Evolutionary conservation across 139 green algal genomes (phyloP), one percentile per base, ranked within the genome.

Genomic region (Edaphochlamys debaryana): DNA sequence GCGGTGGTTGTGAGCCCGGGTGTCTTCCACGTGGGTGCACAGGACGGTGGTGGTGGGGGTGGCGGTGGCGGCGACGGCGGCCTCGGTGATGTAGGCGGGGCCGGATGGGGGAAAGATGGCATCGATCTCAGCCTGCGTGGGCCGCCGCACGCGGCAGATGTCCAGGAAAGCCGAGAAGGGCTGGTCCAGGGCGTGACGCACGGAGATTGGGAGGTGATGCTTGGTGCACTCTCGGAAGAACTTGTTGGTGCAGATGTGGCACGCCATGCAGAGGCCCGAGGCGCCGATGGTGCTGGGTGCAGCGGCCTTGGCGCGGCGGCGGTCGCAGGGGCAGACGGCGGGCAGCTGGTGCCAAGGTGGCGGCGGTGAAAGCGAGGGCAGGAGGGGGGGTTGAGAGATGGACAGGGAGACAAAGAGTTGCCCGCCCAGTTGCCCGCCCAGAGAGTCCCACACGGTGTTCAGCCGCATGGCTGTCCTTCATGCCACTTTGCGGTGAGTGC

Each of bases 1-100:
- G 20, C 2, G 17, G 40, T 25, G 19, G 54, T 80, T 80, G 73
- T 70, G 32, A 8, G 13, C 0, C n/a, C 23, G 54, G 6, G 64
- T 56, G 54, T 80, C 73, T 1, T 22, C 17, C 3, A 68, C 22
- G 73, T 69, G 73, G 9, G 56, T 80, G 73, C 73, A 80, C 34
- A 80, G 56, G 8, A 69, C 56, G 6, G 73, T 80, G 34, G 73
- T 54, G 19, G 13, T 56, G 8, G 7, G 7, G 54, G 54, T 23
- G 22, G 64, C 15, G 2, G 41, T 19, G 8, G 9, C 4, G 20
- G 34, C 22, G 20, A 54, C 54, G 4, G 9, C n/a, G 13, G 22
- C 34, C 7, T 34, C 23, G 48, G 7, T 17, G 48, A 34, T 60
- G 64, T 38, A 45, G n/a, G 3, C 20, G 4, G 30, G 30, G 60